These are phyloP conservation scores for Psilocybe tampanensis DNA, from an alignment of 768 basidiomycete genomes.

Conservation along the genomic window DNA sequence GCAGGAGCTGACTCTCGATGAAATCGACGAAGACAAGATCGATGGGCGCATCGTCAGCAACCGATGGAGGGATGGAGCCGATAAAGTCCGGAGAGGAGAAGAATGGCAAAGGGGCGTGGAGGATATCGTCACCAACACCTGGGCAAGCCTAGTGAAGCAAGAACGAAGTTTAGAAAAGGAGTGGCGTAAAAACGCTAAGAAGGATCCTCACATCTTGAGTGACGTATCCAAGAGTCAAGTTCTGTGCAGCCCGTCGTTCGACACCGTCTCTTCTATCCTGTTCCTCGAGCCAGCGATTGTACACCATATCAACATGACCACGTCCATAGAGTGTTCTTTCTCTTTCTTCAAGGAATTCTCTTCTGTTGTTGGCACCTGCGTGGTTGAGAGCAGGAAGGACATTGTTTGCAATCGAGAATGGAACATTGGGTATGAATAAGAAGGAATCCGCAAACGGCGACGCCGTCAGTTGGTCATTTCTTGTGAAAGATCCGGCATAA, in stretches of 20 bases:
- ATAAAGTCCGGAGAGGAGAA: constrained; percentile 60
- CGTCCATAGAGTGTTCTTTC: constrained; percentile 44
- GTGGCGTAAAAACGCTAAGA: background rate
- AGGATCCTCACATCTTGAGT: constrained; percentile 58
- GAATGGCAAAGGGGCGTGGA: constrained; percentile 63
- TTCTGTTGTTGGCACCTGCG: constrained; percentile 39
- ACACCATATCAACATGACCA: constrained; percentile 54
- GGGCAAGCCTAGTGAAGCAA: constrained; percentile 55
- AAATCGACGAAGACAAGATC: constrained; percentile 82
- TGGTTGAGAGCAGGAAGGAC: constrained; percentile 58
- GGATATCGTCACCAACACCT: constrained; percentile 73
- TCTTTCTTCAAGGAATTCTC: constrained; percentile 34
- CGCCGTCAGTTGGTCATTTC: constrained; percentile 79
- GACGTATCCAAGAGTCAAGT: constrained; percentile 75
- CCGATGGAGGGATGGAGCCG: constrained; percentile 52
- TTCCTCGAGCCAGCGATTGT: constrained; percentile 57
- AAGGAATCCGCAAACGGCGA: constrained; percentile 72
- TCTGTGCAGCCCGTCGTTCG: constrained; percentile 43
- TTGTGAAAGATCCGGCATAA: constrained; percentile 70
- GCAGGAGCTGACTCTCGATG: constrained; percentile 53
- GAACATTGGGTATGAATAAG: constrained; percentile 59
- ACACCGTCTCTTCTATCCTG: constrained; percentile 46
- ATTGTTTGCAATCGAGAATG: constrained; percentile 49
- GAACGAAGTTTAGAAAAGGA: background rate
- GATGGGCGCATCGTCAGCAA: constrained; percentile 50